Evolutionary conservation across 2,329 filamentous ascomycete genomes (phyloP).

Genomic region (Chlorencoelia australis): DNA sequence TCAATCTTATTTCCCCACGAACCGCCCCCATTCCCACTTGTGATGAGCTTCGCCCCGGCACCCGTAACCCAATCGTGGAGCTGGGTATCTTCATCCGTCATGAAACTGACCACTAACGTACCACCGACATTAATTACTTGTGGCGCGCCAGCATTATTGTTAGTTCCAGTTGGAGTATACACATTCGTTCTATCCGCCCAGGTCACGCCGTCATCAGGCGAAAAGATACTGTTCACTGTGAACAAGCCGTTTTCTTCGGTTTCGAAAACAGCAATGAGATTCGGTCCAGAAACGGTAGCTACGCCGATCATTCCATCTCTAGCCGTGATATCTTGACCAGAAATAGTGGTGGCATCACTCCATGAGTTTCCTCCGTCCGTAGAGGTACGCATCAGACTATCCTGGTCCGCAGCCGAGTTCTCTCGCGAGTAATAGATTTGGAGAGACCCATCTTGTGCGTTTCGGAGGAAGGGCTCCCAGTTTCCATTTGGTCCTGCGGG

Average conservation of each 20-base stretch:
- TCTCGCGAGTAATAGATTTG: slow-evolving; percentile 10
- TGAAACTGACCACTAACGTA: slow-evolving; percentile 8
- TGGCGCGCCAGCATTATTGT: slow-evolving; percentile 10
- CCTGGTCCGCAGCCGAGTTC: slow-evolving; percentile 4
- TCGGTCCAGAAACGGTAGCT: slow-evolving; percentile 1
- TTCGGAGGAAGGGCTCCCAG: slow-evolving; percentile 9
- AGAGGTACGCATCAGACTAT: slow-evolving; percentile 5
- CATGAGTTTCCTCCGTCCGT: slow-evolving; percentile 4
- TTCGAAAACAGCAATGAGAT: slow-evolving; percentile 10
- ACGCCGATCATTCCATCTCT: slow-evolving; percentile 10
- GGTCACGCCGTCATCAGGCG: slow-evolving; percentile 6
- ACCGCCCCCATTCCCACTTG: too few relatives aligned
- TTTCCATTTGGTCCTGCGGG: neutral
- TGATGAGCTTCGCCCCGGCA: too few relatives aligned
- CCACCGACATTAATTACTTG: slow-evolving; percentile 6
- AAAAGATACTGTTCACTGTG: slow-evolving; percentile 1
- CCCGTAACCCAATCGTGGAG: too few relatives aligned
- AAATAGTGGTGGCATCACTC: slow-evolving; percentile 3
- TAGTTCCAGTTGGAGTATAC: neutral
- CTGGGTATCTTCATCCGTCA: slow-evolving; percentile 11
- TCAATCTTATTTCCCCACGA: too few relatives aligned
- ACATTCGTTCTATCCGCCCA: slow-evolving; percentile 5
- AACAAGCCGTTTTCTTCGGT: slow-evolving; percentile 2
- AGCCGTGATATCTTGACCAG: slow-evolving; percentile 1
- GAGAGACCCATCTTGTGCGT: neutral